Evolutionary conservation across 495 filamentous ascomycete genomes (phyloP), one percentile per base, ranked within the genome.

Genomic region (Xylaria cubensis): DNA sequence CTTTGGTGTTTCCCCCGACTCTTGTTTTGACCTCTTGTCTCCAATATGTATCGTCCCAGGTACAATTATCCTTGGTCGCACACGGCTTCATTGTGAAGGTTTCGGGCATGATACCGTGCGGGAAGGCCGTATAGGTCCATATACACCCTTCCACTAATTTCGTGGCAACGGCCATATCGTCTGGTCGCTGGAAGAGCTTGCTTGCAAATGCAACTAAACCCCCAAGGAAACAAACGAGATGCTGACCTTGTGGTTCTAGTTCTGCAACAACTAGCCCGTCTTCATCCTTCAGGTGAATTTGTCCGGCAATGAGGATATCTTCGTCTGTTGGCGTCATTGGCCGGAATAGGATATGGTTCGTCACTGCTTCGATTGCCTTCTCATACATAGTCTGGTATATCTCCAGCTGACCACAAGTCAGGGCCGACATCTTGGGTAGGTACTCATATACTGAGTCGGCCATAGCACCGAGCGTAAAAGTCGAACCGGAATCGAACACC

Each of bases 381-480:
- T 89, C 86, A 73, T 94, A 94, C 86, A 94, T 92, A 9, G 79
- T 85, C 63, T 84, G 85, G 75, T 95, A 95, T 73, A 93, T 86
- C 1, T 88, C 85, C 48, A 87, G 87, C 9, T 85, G 78, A 29
- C 92, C 93, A 34, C 92, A 92, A 4, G 94, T 85, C n/a, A 95
- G 86, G 19, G 80, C 75, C 63, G 78, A 80, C 41, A 81, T 82
- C 78, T 84, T 95, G 7, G 92, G 90, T 44, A 95, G 77, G 76
- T 95, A 95, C 78, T 95, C 93, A 78, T 97, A 97, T 10, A 90
- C 87, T 10, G 92, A 95, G 79, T 97, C 94, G 4, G 92, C 88
- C 76, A 89, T 82, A 13, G 88, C 92, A 51, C 92, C 94, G 26
- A 97, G 80, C 0, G 89, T 90, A 74, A 90, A 97, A 24, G 73